A percentile compares a stretch with the other conserved stretches of the same genome.
Evolutionary conservation across 768 basidiomycete genomes (phyloP).

Genomic region (Rossbeevera mucosa): DNA sequence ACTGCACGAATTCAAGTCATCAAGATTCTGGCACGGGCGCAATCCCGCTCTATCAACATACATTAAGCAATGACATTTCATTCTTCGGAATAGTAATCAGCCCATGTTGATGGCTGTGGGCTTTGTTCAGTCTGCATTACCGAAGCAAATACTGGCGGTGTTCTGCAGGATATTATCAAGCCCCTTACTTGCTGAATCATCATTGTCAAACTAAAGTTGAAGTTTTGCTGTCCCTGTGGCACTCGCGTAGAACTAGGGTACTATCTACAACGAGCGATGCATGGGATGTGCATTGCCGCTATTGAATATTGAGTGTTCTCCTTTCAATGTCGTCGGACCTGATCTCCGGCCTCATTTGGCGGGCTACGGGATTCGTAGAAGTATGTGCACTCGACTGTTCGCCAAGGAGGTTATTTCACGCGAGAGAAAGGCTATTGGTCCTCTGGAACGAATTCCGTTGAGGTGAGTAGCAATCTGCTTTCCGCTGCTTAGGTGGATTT

Average conservation of each 20-base stretch:
- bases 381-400: slow-evolving; percentile 32
- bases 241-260: not conserved
- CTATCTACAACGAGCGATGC: slow-evolving; percentile 1
- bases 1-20: slow-evolving; percentile 1
- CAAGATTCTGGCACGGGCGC: slow-evolving; percentile 5
- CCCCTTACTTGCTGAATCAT: not conserved
- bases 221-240: not conserved
- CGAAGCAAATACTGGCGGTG: not conserved
- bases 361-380: slow-evolving; percentile 36
- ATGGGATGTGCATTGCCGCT: not conserved
- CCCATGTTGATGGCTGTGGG: not conserved
- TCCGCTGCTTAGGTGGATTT: not conserved
- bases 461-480: slow-evolving; percentile 18
- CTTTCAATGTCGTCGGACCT: slow-evolving; percentile 14
- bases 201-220: too few species aligned
- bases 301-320: slow-evolving; percentile 1
- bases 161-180: not conserved
- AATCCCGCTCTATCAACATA: slow-evolving; percentile 3
- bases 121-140: not conserved
- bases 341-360: slow-evolving; percentile 16
- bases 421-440: slow-evolving; percentile 35
- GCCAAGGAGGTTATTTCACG: slow-evolving; percentile 29
- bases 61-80: slow-evolving; percentile 1
- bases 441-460: slow-evolving; percentile 29
- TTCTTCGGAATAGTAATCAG: not conserved